phyloP scores from a whole-genome alignment of 805 yeast species.

The Schizosaccharomyces lindneri region DNA sequence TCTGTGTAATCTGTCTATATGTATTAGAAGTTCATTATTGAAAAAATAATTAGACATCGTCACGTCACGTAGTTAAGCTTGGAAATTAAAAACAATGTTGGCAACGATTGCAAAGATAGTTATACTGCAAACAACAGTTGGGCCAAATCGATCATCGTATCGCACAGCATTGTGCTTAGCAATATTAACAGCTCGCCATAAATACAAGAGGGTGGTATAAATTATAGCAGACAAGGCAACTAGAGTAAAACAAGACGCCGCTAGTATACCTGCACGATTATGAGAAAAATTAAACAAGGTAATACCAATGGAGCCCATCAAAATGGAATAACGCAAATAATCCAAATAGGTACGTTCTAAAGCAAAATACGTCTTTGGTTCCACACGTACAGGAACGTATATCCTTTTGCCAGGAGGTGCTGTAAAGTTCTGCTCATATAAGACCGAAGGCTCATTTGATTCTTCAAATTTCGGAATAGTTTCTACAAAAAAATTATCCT shows the following conservation, averaged over 20 bases:
- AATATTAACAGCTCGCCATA: conserved; percentile 62
- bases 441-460: neutral
- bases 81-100: neutral
- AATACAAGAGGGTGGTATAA: conserved; percentile 49
- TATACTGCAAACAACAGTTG: conserved; percentile 53
- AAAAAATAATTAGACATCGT: too few species aligned
- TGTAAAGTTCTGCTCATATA: conserved; percentile 5
- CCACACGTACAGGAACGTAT: conserved; percentile 84
- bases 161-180: conserved; percentile 60
- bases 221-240: conserved; percentile 49
- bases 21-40: too few species aligned
- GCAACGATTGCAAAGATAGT: conserved; percentile 13
- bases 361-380: conserved; percentile 97
- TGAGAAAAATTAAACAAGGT: conserved; percentile 70
- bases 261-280: conserved; percentile 36
- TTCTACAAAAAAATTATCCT: conserved; percentile 5
- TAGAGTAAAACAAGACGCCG: conserved; percentile 65
- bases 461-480: conserved; percentile 2
- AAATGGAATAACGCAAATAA: conserved; percentile 79
- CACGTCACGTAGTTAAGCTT: neutral
- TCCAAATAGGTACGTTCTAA: conserved; percentile 84
- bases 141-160: conserved; percentile 75
- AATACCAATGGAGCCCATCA: conserved; percentile 72
- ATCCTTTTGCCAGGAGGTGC: conserved; percentile 68
- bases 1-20: too few species aligned